A percentile compares a stretch with the other conserved stretches of the same genome.
Conservation (phyloP, 2,329 filamentous ascomycete species). For the Xylaria sp. region DNA sequence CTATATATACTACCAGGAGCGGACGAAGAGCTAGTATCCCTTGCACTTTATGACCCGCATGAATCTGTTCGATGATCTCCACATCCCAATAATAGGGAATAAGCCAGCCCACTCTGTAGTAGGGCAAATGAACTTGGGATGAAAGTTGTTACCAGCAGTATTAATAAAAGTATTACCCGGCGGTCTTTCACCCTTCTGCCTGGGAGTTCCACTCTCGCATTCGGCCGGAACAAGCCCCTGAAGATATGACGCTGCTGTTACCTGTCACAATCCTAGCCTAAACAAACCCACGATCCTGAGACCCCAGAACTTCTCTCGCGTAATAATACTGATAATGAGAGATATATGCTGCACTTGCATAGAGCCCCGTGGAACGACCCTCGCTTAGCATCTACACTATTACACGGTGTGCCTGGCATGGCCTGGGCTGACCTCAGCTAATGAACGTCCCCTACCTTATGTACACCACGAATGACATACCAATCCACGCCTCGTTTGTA, state of each 20-base stretch:
- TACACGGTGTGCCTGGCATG: constrained; percentile 21
- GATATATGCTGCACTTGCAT: constrained; percentile 9
- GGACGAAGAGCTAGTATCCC: constrained; percentile 14
- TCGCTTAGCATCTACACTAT: constrained; percentile 20
- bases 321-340: constrained; percentile 12
- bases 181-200: neutral
- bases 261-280: constrained; percentile 17
- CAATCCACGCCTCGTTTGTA: neutral
- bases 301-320: constrained; percentile 14
- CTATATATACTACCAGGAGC: neutral
- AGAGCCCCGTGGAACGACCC: neutral
- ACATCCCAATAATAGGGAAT: constrained; percentile 29
- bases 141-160: constrained; percentile 5
- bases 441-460: constrained; percentile 1
- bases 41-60: constrained; percentile 23
- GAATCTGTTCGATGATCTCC: constrained; percentile 13
- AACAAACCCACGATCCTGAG: constrained; percentile 19
- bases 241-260: constrained; percentile 16
- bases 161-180: neutral
- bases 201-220: constrained; percentile 1
- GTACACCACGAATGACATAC: constrained; percentile 2
- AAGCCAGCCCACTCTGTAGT: constrained; percentile 12
- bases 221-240: constrained; percentile 21
- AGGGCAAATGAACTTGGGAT: neutral
- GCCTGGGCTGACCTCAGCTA: constrained; percentile 24